Base-by-base conservation (phyloP, 1,284 basidiomycete genomes). In the Melampsora americana region DNA sequence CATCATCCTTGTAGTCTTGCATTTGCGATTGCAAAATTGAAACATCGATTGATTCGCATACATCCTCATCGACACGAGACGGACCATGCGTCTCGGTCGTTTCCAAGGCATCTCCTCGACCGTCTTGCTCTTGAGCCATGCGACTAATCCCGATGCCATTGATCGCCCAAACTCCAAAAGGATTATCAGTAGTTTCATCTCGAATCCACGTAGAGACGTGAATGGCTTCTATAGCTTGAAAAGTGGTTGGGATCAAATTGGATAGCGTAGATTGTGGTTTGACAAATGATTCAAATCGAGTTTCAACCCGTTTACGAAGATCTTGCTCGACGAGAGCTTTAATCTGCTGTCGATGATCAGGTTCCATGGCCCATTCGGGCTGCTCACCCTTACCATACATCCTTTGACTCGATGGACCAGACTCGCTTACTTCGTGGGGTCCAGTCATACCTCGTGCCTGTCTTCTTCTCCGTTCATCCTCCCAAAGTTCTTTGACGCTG, bases 401-500 rank as follows among this genome's bases (percentile, higher is more conserved):
- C 30, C 78, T n/a, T 62, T 72, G 69, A 53, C 69, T 66, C 44
- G 53, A 48, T 64, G 77, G 61, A 62, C 68, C 69, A 56, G 77
- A 65, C 73, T 77, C 61, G 62, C 65, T 75, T 59, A 71, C 77
- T 77, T 78, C 39, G 60, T 78, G 61, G 46, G 78, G 71, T 69
- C 77, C 53, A 35, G 70, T 61, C 76, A 74, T 53, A 71, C 78
- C 62, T 56, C 77, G 86, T 7, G 85, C 86, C 18, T 83, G 81
- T 20, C 95, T 86, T 4, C 93, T 87, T 12, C 86, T 85, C 12
- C 90, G 88, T 82, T 98, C 95, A 79, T 96, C 93, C 72, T 95
- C 91, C 95, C 95, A 99, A 0, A 99, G 86, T 82, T 96, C 95
- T 71, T 90, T 89, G 69, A 98, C 90, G 79, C 92, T 90, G 35